Evolutionary conservation across 208 protist genomes (phyloP).

Genomic region (Angomonas deanei): DNA sequence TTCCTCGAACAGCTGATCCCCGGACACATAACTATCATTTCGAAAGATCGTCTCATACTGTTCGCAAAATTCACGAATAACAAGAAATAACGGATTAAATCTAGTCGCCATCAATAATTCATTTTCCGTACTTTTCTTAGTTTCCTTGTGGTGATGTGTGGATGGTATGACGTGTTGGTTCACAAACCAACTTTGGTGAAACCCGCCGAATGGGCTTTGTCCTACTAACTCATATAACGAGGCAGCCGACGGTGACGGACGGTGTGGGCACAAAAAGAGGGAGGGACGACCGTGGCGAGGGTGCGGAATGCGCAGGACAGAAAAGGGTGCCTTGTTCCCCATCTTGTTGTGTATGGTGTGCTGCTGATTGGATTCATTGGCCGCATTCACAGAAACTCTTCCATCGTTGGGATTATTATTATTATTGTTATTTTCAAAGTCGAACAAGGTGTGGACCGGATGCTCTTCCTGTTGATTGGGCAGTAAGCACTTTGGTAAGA

Average conservation of each 20-base stretch:
- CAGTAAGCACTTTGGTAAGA: too few species aligned
- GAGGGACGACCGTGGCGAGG: conserved; percentile 51
- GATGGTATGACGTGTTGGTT: neutral
- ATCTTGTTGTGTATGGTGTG: neutral
- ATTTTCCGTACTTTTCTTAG: conserved; percentile 1
- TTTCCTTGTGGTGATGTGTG: conserved; percentile 11
- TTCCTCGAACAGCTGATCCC: neutral
- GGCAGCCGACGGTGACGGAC: neutral
- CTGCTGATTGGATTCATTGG: neutral
- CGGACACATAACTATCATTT: neutral
- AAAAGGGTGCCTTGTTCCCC: neutral
- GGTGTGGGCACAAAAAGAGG: conserved; percentile 18
- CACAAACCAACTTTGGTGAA: conserved; percentile 60
- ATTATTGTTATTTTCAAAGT: neutral
- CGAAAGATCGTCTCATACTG: neutral
- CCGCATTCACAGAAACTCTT: neutral
- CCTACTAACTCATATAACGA: conserved; percentile 34
- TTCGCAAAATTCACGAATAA: too few species aligned
- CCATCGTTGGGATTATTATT: too few species aligned
- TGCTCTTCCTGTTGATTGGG: too few species aligned
- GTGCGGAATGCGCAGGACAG: conserved; percentile 44
- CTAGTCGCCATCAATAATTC: too few species aligned
- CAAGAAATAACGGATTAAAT: too few species aligned
- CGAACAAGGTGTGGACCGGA: neutral
- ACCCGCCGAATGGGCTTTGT: conserved; percentile 35